Conservation (phyloP, 352 stramenopile genomes). For the Phytophthora rubi region DNA sequence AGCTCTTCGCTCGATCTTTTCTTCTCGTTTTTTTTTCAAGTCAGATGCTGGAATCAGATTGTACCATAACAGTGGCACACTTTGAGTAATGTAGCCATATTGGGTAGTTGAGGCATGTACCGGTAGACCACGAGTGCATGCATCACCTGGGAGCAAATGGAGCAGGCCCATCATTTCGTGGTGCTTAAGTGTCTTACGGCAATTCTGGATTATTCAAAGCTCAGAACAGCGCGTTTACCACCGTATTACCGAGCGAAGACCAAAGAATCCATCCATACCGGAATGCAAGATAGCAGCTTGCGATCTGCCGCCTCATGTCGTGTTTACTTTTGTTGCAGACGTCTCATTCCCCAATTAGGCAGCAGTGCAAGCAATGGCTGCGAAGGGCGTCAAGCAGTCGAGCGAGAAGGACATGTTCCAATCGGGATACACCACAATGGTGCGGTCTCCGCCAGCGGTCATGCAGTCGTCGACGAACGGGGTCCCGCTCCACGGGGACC, state of each 20-base stretch:
- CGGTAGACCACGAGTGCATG: too few relatives aligned
- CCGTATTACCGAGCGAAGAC: slow-evolving; percentile 5
- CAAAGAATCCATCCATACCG: slow-evolving; percentile 21
- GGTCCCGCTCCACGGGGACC: slow-evolving; percentile 6
- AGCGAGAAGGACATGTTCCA: slow-evolving; percentile 18
- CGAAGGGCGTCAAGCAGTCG: slow-evolving; percentile 5
- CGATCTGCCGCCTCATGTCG: slow-evolving; percentile 23
- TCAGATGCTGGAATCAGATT: slow-evolving; percentile 31
- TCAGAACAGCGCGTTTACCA: neutral
- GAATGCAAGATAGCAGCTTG: slow-evolving; percentile 13
- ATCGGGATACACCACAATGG: slow-evolving; percentile 26
- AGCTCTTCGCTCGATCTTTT: slow-evolving; percentile 37
- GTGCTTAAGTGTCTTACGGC: neutral
- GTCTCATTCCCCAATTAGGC: slow-evolving; percentile 22
- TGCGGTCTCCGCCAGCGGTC: slow-evolving; percentile 5
- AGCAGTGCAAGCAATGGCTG: slow-evolving; percentile 9
- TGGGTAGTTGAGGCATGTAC: neutral
- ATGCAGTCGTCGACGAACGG: slow-evolving; percentile 15
- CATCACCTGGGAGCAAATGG: neutral
- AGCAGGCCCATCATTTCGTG: neutral
- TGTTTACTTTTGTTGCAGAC: slow-evolving; percentile 18
- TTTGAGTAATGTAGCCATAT: neutral
- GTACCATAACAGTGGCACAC: slow-evolving; percentile 4
- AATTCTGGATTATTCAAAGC: neutral
- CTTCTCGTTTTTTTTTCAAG: slow-evolving; percentile 23